Evolutionary conservation across 192 early-diverging fungal species (phyloP).

Genomic region (Glomus cerebriforme): DNA sequence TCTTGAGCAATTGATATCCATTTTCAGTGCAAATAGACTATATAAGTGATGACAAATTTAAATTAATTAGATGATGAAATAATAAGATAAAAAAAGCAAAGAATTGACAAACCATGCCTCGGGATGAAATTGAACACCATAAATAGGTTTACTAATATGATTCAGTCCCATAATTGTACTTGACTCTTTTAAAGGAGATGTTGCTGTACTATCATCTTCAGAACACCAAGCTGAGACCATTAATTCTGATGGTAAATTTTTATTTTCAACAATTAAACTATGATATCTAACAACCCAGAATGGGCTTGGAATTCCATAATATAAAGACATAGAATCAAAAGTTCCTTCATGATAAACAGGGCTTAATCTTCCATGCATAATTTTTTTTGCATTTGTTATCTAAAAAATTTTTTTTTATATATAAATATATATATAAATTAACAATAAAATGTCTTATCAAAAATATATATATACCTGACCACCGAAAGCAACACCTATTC

Average conservation of each 20-base stretch:
- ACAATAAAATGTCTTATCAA: neutral
- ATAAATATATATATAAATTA: neutral
- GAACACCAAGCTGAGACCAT: slow-evolving; percentile 63
- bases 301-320: slow-evolving; percentile 59
- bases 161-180: slow-evolving; percentile 78
- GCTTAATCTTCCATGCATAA: slow-evolving; percentile 85
- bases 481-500: slow-evolving; percentile 71
- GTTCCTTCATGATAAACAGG: slow-evolving; percentile 44
- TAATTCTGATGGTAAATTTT: slow-evolving; percentile 59
- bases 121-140: slow-evolving; percentile 95
- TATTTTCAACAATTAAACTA: slow-evolving; percentile 72
- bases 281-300: slow-evolving; percentile 91
- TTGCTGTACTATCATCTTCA: slow-evolving; percentile 37
- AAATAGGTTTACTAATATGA: slow-evolving; percentile 70
- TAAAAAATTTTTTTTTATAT: slow-evolving; percentile 30
- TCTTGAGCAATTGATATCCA: slow-evolving; percentile 68
- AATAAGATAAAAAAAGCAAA: slow-evolving; percentile 1
- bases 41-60: neutral
- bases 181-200: slow-evolving; percentile 12
- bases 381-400: slow-evolving; percentile 64
- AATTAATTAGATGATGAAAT: neutral
- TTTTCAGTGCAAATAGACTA: slow-evolving; percentile 82
- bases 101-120: slow-evolving; percentile 53
- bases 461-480: slow-evolving; percentile 47
- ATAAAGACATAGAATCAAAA: slow-evolving; percentile 42